phyloP scores from a whole-genome alignment of 2,329 filamentous ascomycete genomes.

The Rutstroemia sp. region DNA sequence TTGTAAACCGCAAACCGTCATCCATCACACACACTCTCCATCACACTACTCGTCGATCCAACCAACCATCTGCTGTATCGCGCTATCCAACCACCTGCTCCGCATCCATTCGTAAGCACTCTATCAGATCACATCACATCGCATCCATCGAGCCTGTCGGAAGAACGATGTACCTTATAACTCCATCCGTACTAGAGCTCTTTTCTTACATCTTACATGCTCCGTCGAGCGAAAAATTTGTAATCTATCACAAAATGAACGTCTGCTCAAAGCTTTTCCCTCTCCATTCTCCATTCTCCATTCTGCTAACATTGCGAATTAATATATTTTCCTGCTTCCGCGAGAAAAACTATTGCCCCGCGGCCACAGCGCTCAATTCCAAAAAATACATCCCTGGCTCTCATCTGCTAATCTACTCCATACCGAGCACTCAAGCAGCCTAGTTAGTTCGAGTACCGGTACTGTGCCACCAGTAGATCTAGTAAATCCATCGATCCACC shows the following conservation, averaged over 20 bases:
- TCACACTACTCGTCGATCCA: too few relatives aligned
- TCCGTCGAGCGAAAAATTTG: background rate
- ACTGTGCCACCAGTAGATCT: too few relatives aligned
- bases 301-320: background rate
- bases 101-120: too few relatives aligned
- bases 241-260: background rate
- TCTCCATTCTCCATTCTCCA: background rate
- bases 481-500: too few relatives aligned
- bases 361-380: constrained; percentile 6
- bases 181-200: background rate
- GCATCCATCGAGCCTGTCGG: too few relatives aligned
- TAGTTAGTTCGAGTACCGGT: too few relatives aligned
- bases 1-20: too few relatives aligned
- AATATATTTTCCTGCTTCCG: background rate
- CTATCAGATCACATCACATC: too few relatives aligned
- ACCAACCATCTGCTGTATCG: too few relatives aligned
- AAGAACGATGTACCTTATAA: too few relatives aligned
- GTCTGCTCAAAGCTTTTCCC: background rate
- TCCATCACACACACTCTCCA: too few relatives aligned
- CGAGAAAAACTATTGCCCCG: constrained; percentile 1
- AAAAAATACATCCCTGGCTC: constrained; percentile 8
- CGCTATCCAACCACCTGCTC: too few relatives aligned
- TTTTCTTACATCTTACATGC: background rate
- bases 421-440: background rate
- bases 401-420: background rate